These are phyloP conservation scores for Tetracladium setigerum DNA, from an alignment of 495 filamentous ascomycete genomes.

Conservation along the genomic window DNA sequence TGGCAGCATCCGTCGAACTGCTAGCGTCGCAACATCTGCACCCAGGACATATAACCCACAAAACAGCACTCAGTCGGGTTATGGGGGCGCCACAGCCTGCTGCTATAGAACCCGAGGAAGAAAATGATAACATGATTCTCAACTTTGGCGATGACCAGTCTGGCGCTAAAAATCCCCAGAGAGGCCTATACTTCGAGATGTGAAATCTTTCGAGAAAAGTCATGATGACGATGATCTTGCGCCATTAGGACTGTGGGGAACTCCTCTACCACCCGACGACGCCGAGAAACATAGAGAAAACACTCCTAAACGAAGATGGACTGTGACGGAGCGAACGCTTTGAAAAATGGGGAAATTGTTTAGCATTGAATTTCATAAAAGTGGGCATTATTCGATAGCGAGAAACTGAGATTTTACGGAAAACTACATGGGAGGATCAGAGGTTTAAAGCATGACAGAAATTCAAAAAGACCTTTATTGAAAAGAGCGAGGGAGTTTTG, in stretches of 20 bases:
- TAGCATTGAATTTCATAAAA: too few species aligned
- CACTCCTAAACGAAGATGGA: slow-evolving; percentile 22
- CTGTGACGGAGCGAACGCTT: slow-evolving; percentile 16
- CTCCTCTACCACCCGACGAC: slow-evolving; percentile 12
- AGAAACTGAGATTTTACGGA: too few species aligned
- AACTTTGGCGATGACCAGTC: slow-evolving; percentile 30
- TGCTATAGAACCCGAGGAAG: slow-evolving; percentile 25
- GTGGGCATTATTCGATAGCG: too few species aligned
- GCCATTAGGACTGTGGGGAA: slow-evolving; percentile 22
- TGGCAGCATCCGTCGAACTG: slow-evolving; percentile 20
- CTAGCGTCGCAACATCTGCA: slow-evolving; percentile 14
- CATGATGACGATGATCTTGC: slow-evolving; percentile 20
- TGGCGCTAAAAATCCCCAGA: neutral
- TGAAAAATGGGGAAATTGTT: too few species aligned
- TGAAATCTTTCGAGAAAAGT: slow-evolving; percentile 6
- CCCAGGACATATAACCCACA: slow-evolving; percentile 11
- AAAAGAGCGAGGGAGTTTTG: too few species aligned
- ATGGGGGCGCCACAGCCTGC: slow-evolving; percentile 26
- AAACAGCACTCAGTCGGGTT: slow-evolving; percentile 22
- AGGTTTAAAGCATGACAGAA: too few species aligned
- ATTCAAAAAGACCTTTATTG: too few species aligned
- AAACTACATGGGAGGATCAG: too few species aligned
- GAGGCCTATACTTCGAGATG: neutral
- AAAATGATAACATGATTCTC: slow-evolving; percentile 37
- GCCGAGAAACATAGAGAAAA: slow-evolving; percentile 19